Evolutionary conservation across 1,139 yeast genomes (phyloP).

Genomic region (Hansenula sp.): DNA sequence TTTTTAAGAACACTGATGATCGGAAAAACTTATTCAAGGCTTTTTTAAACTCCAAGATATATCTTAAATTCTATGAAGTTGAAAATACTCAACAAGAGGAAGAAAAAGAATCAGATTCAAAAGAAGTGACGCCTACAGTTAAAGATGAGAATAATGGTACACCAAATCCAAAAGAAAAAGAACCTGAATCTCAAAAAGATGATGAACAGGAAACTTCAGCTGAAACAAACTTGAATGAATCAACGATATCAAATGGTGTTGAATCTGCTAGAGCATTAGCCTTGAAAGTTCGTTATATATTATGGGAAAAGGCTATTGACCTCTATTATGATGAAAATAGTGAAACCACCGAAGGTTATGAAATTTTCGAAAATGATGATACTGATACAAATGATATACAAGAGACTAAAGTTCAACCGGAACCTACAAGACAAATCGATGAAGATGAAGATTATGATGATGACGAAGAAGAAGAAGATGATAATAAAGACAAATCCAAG

Average conservation of each 20-base stretch:
- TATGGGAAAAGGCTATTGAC: slow-evolving; percentile 75
- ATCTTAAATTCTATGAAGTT: slow-evolving; percentile 11
- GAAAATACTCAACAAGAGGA: background rate
- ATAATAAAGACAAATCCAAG: slow-evolving; percentile 7
- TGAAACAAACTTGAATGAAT: slow-evolving; percentile 26
- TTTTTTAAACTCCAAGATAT: slow-evolving; percentile 14
- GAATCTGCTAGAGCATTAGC: slow-evolving; percentile 52
- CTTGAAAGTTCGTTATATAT: slow-evolving; percentile 58
- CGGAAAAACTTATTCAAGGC: slow-evolving; percentile 8
- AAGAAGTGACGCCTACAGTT: slow-evolving; percentile 38
- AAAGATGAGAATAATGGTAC: slow-evolving; percentile 1
- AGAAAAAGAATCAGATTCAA: slow-evolving; percentile 12
- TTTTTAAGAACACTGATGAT: slow-evolving; percentile 29
- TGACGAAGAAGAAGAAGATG: slow-evolving; percentile 20
- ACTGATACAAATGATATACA: slow-evolving; percentile 2
- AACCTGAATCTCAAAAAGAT: slow-evolving; percentile 6
- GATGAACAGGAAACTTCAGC: slow-evolving; percentile 14
- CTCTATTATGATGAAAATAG: slow-evolving; percentile 31
- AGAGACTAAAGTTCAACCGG: background rate
- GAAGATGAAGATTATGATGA: slow-evolving; percentile 29
- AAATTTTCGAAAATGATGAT: slow-evolving; percentile 26
- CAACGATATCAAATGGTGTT: slow-evolving; percentile 40
- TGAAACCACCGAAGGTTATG: slow-evolving; percentile 20
- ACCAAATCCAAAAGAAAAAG: slow-evolving; percentile 8
- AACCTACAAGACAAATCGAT: slow-evolving; percentile 21